Evolutionary conservation across 2,329 filamentous ascomycete genomes (phyloP), one percentile per base, ranked within the genome.

Genomic region (Verticillium tricorpus): DNA sequence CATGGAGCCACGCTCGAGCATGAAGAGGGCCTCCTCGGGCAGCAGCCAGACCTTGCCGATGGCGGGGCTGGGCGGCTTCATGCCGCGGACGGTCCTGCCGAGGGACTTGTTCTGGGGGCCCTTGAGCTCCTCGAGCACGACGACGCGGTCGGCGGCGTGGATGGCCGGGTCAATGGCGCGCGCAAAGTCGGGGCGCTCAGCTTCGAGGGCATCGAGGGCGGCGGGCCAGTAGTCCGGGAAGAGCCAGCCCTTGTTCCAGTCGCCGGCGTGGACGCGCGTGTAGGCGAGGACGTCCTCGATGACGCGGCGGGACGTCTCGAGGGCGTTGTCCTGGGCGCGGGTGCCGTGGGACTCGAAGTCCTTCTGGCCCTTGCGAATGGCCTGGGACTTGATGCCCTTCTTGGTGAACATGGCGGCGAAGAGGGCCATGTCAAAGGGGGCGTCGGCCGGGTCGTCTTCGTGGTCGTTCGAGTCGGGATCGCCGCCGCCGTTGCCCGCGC

Each of bases 281-380:
- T 90, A 89, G 59, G 87, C 84, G 61, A 98, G 82, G 2, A 94
- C 93, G 68, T 92, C 88, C 75, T 96, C 91, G 90, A 99, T 95
- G 22, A 93, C 94, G 67, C 85, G 82, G 60, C 94, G 88, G 65
- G 92, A 96, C 56, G 90, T 85, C 70, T 92, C 89, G 59, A 99
- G 87, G 9, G 89, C 85, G 61, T 85, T 83, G 66, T 89, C 87
- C 76, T 99, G 95, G 35, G 91, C 86, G 35, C 86, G 85, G 2
- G 95, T 98, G 57, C 91, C 91, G 76, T 98, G 93, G 32, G 91
- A 89, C 77, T 98, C 95, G 74, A 97, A 99, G 78, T 99, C 95
- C 76, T 99, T 99, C 74, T 96, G 93, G 64, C 95, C 95, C 66
- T 93, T 92, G 67, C 94, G 93, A 39, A 96, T 92, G 12, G 93